Evolutionary conservation across 2,329 filamentous ascomycete genomes (phyloP).

Genomic region (Phialophora verrucosa): DNA sequence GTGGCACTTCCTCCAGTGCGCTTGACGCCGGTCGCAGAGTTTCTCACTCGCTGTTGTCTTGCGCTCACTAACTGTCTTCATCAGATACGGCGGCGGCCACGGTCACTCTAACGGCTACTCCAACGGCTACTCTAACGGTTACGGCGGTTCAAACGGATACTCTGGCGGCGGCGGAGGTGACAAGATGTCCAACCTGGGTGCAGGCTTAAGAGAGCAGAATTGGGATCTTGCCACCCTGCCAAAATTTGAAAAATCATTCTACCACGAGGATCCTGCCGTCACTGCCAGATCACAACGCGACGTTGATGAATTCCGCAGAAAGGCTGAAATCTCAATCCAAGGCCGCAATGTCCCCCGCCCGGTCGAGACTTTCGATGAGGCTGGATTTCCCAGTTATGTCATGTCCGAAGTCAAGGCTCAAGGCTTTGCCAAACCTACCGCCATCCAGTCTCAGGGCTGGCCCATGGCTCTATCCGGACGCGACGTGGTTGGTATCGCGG

Average conservation of each 20-base stretch:
- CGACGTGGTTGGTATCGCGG: conserved; percentile 97
- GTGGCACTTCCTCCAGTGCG: background rate
- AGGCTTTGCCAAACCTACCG: conserved; percentile 89
- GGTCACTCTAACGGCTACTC: conserved; percentile 6
- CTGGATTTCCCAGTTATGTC: conserved; percentile 94
- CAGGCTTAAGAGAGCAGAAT: conserved; percentile 82
- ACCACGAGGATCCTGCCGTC: conserved; percentile 90
- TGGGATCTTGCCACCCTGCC: conserved; percentile 83
- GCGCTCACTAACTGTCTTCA: conserved; percentile 8
- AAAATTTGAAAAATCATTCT: conserved; percentile 99
- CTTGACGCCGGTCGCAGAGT: background rate
- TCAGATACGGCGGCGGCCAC: conserved; percentile 17
- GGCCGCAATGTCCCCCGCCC: conserved; percentile 86
- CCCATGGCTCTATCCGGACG: conserved; percentile 98
- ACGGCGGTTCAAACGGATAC: conserved; percentile 49
- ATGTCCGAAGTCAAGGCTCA: conserved; percentile 99
- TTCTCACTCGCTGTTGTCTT: background rate
- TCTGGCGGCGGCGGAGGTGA: conserved; percentile 69
- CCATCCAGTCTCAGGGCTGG: conserved; percentile 98
- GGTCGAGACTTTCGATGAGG: conserved; percentile 96
- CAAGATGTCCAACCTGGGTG: conserved; percentile 89
- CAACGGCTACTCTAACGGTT: conserved; percentile 1
- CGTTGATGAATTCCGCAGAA: conserved; percentile 84
- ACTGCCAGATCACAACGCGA: conserved; percentile 74
- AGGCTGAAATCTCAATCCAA: conserved; percentile 81